Evolutionary conservation across 305 asterid species (phyloP).

Genomic region (Nicotiana rustica): DNA sequence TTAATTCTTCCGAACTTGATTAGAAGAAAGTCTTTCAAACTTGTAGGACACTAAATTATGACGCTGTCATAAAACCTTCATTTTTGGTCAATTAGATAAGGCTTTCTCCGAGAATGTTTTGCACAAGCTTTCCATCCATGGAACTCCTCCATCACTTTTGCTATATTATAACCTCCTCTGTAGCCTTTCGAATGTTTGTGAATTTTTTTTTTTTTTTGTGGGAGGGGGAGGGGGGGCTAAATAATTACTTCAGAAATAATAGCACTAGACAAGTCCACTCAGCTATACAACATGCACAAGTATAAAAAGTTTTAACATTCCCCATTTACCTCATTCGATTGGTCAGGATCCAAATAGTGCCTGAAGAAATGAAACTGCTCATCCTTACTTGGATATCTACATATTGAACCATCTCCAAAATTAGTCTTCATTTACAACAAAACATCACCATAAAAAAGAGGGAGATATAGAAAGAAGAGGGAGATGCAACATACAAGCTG

Average conservation of each 20-base stretch:
- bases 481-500: conserved; percentile 62
- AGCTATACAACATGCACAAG: conserved; percentile 7
- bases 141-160: neutral
- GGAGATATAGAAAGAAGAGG: conserved; percentile 29
- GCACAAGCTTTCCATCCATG: neutral
- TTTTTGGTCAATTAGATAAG: neutral
- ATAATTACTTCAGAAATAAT: neutral
- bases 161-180: no score
- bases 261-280: neutral
- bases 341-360: conserved; percentile 74
- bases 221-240: neutral
- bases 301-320: conserved; percentile 23
- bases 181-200: neutral
- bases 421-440: conserved; percentile 19
- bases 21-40: neutral
- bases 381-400: conserved; percentile 81
- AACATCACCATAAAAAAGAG: conserved; percentile 29
- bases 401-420: conserved; percentile 20
- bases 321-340: conserved; percentile 65
- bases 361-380: conserved; percentile 83
- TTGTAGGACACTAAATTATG: neutral
- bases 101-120: neutral
- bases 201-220: no score
- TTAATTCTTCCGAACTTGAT: conserved; percentile 14
- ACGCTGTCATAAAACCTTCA: neutral